Evolutionary conservation across 2,329 filamentous ascomycete species (phyloP).

Genomic region (Phoma herbarum): DNA sequence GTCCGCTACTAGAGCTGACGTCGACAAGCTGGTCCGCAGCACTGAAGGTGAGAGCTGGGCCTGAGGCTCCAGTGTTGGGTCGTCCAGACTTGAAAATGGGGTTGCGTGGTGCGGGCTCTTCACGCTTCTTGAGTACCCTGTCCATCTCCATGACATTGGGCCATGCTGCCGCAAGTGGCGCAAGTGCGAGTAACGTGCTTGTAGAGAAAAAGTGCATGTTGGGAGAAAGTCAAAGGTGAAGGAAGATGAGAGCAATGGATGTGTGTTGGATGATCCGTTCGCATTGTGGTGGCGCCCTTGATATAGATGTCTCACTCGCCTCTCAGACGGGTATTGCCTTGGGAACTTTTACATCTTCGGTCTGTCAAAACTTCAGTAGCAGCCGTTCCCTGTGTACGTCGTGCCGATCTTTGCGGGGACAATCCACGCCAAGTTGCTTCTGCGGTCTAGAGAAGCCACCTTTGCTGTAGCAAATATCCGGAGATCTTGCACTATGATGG

Average conservation of each 20-base stretch:
- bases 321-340: background rate
- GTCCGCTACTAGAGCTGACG: slow-evolving; percentile 18
- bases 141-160: slow-evolving; percentile 28
- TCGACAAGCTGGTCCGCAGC: slow-evolving; percentile 22
- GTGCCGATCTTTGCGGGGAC: slow-evolving; percentile 14
- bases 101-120: slow-evolving; percentile 22
- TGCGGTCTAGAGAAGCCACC: background rate
- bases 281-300: background rate
- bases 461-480: background rate
- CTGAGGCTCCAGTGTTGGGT: slow-evolving; percentile 21
- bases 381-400: background rate
- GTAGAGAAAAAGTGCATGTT: slow-evolving; percentile 9
- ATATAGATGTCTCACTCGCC: slow-evolving; percentile 1
- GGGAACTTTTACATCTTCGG: background rate
- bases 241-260: too few species aligned
- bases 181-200: slow-evolving; percentile 12
- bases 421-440: background rate
- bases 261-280: background rate
- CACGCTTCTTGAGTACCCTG: slow-evolving; percentile 20
- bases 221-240: background rate
- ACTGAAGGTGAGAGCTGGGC: slow-evolving; percentile 16
- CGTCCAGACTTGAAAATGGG: slow-evolving; percentile 20
- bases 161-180: slow-evolving; percentile 24
- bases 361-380: background rate
- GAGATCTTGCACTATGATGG: background rate